Evolutionary conservation across 2,329 filamentous ascomycete species (phyloP), one percentile per base, ranked within the genome.

Genomic region (Cercospora citrullina): DNA sequence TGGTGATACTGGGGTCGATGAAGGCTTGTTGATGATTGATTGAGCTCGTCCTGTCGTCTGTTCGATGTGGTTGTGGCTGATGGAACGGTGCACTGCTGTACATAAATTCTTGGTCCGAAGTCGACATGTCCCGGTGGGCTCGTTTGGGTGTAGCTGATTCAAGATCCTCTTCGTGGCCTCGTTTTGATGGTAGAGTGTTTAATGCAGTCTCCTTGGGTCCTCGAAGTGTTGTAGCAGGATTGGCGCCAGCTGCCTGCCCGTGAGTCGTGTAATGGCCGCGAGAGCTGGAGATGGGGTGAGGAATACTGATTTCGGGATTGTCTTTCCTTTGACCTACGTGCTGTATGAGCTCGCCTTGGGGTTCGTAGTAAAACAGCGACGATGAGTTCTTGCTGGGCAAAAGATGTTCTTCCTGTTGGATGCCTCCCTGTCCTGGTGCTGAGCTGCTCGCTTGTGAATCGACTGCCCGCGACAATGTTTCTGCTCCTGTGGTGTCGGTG

Each of bases 291-390:
- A 57, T 30, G 14, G 53, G 3, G 26, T 28, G 48, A 16, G 48
- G 18, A 4, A 53, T 53, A 8, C 12, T 33, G 55, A 33, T 5
- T 58, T 33, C 18, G 16, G 26, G 4, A 2, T 33, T 3, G 28
- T 31, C 14, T 31, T 68, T 61, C n/a, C 67, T 70, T 66, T 77
- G 77, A 36, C 74, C 71, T 63, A 75, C 76, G 28, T 80, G 79
- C 61, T 79, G 77, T 16, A 79, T 70, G n/a, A 83, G 76, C 72
- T 83, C 81, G 53, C 81, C 82, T 72, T 82, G 81, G 4, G 80
- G 81, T 67, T 83, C 81, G 77, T 81, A 82, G 63, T 79, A 76
- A 31, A 74, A 72, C 10, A 71, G 64, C 5, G 64, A 63, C 9
- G 59, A 48, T 12, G 69, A 64, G 42, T 67, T 48, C 9, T 72